Evolutionary conservation across 345 rosid species (phyloP), one percentile per base, ranked within the genome.

Genomic region (Eutrema japonicum): DNA sequence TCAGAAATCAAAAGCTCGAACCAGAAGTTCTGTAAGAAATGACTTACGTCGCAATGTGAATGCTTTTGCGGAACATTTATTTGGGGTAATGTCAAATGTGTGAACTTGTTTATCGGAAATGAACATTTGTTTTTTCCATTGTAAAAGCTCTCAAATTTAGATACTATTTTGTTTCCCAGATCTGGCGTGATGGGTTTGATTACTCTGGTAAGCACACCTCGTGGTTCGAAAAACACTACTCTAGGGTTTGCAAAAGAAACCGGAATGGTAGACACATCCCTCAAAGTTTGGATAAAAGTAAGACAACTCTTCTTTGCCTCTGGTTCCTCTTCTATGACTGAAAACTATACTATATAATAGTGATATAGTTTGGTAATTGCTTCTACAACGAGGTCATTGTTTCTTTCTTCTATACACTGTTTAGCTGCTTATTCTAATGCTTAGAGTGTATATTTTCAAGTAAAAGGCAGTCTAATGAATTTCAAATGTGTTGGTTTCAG

Each of bases 141-240:
- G 7, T 48, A 13, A 59, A 33, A 49, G 50, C 10, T 27, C 35
- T 60, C 18, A 12, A 7, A 5, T 3, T 6, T 52, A 4, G 4
- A 13, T 50, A 10, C 8, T 3, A 35, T 5, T 68, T 42, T 57
- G 36, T 46, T 13, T 61, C 49, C 8, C 80, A 90, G 96, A 71
- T 73, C 22, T 86, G 84, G 88, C 59, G 71, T 43, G 71, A 78
- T 70, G 87, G 76, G 30, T 71, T 79, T 81, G 78, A 76, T 64
- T 83, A 85, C 45, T 81, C 88, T 64, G 74, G 83, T 29, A 73
- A 78, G 63, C 87, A 60, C 11, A 49, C 84, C 32, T 86, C 96
- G 0, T 84, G 93, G 96, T 88, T 86, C 68, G 82, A 74, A 48
- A 82, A 82, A 10, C 78, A 84, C 12, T 79, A 82, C 66, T 69